phyloP scores from a whole-genome alignment of 768 basidiomycete genomes.

The Rhizopogon vesiculosus region DNA sequence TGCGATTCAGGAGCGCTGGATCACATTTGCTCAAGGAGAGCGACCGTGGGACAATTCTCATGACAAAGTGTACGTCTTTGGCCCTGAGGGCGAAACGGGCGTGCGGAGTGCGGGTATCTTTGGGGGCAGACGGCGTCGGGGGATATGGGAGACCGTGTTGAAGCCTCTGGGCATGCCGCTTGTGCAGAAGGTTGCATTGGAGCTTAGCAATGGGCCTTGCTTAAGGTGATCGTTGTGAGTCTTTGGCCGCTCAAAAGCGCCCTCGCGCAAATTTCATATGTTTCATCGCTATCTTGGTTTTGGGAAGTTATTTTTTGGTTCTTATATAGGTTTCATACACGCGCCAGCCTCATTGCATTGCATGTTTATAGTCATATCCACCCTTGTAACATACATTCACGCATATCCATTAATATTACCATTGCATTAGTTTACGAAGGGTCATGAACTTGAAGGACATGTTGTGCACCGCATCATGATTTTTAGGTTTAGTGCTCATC shows the following conservation, averaged over 20 bases:
- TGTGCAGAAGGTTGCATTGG: slow-evolving; percentile 69
- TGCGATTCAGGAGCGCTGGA: slow-evolving; percentile 70
- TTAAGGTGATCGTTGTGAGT: slow-evolving; percentile 12
- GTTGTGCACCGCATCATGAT: no score
- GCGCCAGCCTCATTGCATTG: not conserved
- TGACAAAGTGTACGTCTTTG: slow-evolving; percentile 72
- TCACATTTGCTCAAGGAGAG: slow-evolving; percentile 70
- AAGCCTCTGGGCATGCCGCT: slow-evolving; percentile 63
- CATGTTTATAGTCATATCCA: not conserved
- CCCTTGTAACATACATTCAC: not conserved
- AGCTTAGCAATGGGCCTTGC: slow-evolving; percentile 68
- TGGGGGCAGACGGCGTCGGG: slow-evolving; percentile 54
- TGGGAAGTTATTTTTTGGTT: not conserved
- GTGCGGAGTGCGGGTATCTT: slow-evolving; percentile 65
- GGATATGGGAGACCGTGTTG: slow-evolving; percentile 60
- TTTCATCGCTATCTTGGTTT: not conserved
- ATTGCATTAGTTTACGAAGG: no score
- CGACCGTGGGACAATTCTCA: slow-evolving; percentile 56
- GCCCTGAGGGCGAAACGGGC: slow-evolving; percentile 78
- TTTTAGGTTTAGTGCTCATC: no score
- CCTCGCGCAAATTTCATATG: not conserved
- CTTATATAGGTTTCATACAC: no score
- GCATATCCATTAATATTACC: no score
- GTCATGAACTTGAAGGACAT: no score
- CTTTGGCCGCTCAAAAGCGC: not conserved